Base-by-base conservation (phyloP, 2,329 filamentous ascomycete genomes). In the Parascedosporium putredinis region DNA sequence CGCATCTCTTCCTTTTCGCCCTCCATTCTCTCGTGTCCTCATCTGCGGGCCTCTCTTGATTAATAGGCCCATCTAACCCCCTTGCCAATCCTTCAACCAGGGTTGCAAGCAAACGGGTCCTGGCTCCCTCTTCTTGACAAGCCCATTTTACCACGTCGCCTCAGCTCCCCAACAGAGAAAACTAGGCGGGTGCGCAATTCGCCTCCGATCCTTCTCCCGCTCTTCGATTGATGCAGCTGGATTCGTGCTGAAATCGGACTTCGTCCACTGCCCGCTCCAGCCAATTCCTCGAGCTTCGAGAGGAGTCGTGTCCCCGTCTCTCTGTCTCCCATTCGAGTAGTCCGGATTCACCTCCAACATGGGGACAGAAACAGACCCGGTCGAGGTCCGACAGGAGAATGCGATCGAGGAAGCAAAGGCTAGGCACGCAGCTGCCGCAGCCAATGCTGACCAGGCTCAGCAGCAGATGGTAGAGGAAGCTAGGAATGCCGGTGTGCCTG, bases 301-400 rank as follows among this genome's bases (percentile, higher is more conserved):
- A 12, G 22, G 5, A 43, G 22, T 14, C 14, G 14, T n/a, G n/a
- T n/a, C n/a, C n/a, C n/a, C n/a, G n/a, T n/a, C n/a, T n/a, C n/a
- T n/a, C n/a, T n/a, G n/a, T n/a, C n/a, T n/a, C n/a, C n/a, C n/a
- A n/a, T n/a, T 36, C 5, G 33, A n/a, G n/a, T n/a, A 18, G n/a
- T 14, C 33, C 33, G 16, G 33, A 23, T 9, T 24, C 22, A 23
- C 24, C 33, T 22, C 14, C 49, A 36, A 23, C 16, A 51, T 51
- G 49, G 49, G 29, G 22, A 43, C 43, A 22, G 45, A 51, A 45
- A 22, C 44, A 23, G 60, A 65, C 55, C 58, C 61, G 45, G 58
- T 49, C 52, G 88, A 95, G 76, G 76, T 88, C 66, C 94, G 89
- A 78, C 76, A 83, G 65, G 83, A 94, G 67, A 87, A 83, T 56